These are phyloP conservation scores for Hydnomerulius pinastri DNA, from an alignment of 768 basidiomycete genomes.

Conservation along the genomic window DNA sequence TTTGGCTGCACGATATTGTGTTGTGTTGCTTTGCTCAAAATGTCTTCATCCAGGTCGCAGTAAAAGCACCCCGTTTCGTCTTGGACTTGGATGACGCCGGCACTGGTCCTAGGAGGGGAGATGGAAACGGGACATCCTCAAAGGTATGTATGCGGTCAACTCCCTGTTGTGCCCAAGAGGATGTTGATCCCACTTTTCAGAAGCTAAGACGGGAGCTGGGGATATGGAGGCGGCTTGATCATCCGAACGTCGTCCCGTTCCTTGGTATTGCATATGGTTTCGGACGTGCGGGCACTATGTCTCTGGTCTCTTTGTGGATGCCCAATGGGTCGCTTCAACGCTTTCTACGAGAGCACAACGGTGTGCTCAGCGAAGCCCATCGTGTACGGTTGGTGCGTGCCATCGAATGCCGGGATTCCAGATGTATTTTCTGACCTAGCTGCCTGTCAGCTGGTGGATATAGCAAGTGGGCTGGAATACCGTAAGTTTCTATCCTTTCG, in stretches of 20 bases:
- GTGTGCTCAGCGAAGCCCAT: not conserved
- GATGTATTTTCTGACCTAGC: not conserved
- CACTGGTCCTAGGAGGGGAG: not conserved
- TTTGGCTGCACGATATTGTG: too few relatives aligned
- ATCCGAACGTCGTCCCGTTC: slow-evolving; percentile 25
- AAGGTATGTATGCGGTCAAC: not conserved
- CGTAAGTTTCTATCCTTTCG: not conserved
- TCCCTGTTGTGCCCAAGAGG: not conserved
- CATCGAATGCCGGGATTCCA: not conserved
- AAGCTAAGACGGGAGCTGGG: slow-evolving; percentile 23
- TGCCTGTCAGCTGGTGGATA: slow-evolving; percentile 2
- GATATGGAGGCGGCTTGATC: slow-evolving; percentile 22
- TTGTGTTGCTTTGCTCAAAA: not conserved
- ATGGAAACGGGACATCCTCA: not conserved
- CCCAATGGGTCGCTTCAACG: slow-evolving; percentile 16
- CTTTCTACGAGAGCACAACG: slow-evolving; percentile 8
- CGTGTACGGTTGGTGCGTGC: not conserved
- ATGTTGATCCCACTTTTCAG: slow-evolving; percentile 1
- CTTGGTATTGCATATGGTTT: slow-evolving; percentile 21
- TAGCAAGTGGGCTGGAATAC: slow-evolving; percentile 7
- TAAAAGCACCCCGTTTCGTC: slow-evolving; percentile 6
- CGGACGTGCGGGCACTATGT: slow-evolving; percentile 13
- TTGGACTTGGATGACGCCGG: not conserved
- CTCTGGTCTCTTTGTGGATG: slow-evolving; percentile 26
- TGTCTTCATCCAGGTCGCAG: slow-evolving; percentile 8